phyloP scores from a whole-genome alignment of 495 filamentous ascomycete genomes.

The Cladorrhinum samala region DNA sequence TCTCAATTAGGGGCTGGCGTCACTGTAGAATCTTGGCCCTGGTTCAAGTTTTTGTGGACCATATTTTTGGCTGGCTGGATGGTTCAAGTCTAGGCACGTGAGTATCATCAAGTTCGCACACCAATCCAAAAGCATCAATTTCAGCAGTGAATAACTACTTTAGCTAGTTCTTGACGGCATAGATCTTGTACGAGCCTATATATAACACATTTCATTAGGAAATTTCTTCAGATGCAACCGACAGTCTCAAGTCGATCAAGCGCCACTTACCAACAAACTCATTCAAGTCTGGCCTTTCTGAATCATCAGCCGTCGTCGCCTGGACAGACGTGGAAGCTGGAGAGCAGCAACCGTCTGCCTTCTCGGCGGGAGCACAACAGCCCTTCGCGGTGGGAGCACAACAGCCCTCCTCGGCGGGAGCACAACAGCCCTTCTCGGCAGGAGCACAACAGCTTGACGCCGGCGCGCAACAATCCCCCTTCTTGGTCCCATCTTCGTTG shows the following conservation, averaged over 20 bases:
- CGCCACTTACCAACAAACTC: constrained; percentile 45
- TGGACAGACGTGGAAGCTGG: constrained; percentile 1
- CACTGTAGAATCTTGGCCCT: no score
- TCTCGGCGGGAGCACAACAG: no score
- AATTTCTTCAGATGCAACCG: background rate
- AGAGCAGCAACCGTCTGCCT: background rate
- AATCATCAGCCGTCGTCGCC: background rate
- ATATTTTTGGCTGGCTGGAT: no score
- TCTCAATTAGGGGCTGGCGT: no score
- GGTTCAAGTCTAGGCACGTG: no score
- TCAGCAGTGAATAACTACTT: background rate
- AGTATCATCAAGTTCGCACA: no score
- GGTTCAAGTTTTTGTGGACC: no score
- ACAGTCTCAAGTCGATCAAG: background rate
- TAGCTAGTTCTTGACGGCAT: constrained; percentile 31
- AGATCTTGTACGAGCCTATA: constrained; percentile 40
- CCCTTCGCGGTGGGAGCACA: no score
- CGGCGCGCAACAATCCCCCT: constrained; percentile 8
- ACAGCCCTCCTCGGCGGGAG: no score
- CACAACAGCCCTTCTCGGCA: background rate
- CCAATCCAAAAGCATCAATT: no score
- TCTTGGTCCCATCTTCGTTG: constrained; percentile 17
- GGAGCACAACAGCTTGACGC: background rate
- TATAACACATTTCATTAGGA: constrained; percentile 8
- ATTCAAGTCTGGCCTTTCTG: constrained; percentile 35